A percentile compares a stretch with the other conserved stretches of the same genome.
Conservation (phyloP, 2,329 filamentous ascomycete species). For the Escovopsis weberi region DNA sequence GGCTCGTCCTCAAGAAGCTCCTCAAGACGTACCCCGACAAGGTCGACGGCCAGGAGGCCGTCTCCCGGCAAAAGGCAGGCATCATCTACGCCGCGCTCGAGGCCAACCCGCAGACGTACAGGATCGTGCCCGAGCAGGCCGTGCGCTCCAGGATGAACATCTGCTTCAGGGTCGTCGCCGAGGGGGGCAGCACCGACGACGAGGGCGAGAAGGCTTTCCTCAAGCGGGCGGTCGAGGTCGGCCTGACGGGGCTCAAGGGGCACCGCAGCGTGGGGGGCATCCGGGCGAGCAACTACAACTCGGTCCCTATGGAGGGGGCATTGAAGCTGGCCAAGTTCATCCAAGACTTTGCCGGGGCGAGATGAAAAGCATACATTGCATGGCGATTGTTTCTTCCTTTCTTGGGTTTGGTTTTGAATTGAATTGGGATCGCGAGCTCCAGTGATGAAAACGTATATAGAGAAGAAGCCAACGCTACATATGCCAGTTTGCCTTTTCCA, state of each 20-base stretch:
- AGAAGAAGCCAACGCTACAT: no score
- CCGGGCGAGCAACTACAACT: constrained; percentile 80
- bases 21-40: neutral
- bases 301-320: constrained; percentile 52
- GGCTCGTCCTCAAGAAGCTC: constrained; percentile 71
- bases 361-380: neutral
- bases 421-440: neutral
- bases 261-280: constrained; percentile 80
- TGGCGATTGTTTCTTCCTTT: neutral
- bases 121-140: constrained; percentile 58
- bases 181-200: constrained; percentile 37
- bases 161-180: constrained; percentile 61
- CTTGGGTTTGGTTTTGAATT: neutral
- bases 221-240: constrained; percentile 45
- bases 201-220: constrained; percentile 70
- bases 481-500: no score
- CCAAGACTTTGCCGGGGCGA: constrained; percentile 30
- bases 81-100: constrained; percentile 69
- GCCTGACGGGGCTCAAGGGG: constrained; percentile 72
- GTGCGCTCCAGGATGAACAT: constrained; percentile 88
- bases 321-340: constrained; percentile 55
- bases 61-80: constrained; percentile 60
- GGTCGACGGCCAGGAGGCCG: constrained; percentile 15
- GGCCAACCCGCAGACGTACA: constrained; percentile 56
- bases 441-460: no score